Conservation (phyloP, 192 early-diverging fungal species). For the Spizellomyces punctatus region DNA sequence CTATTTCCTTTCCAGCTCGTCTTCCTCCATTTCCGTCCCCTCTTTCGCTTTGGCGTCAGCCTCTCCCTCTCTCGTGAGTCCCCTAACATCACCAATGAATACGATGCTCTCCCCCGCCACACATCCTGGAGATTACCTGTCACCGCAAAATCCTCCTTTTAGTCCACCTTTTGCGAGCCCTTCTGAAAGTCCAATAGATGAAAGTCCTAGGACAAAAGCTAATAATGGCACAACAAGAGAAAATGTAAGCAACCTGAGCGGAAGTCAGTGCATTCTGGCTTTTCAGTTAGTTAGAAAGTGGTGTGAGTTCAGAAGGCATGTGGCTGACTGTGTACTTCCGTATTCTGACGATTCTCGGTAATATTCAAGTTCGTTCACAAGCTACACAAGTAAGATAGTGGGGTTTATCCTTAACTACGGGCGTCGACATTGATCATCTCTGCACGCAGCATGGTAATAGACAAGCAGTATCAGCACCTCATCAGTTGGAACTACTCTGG, state of each 20-base stretch:
- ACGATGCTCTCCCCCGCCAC: neutral
- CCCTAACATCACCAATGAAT: neutral
- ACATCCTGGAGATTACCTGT: neutral
- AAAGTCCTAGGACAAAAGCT: conserved; percentile 12
- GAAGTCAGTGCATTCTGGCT: neutral
- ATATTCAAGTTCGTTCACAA: conserved; percentile 59
- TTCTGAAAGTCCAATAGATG: conserved; percentile 1
- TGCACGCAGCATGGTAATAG: conserved; percentile 70
- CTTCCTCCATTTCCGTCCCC: neutral
- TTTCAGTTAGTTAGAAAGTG: conserved; percentile 1
- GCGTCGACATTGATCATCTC: neutral
- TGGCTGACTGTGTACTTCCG: too few relatives aligned
- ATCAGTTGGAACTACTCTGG: conserved; percentile 90
- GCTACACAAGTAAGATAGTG: conserved; percentile 44
- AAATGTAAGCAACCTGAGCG: conserved; percentile 10
- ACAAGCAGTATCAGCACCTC: conserved; percentile 82
- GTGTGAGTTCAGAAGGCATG: neutral
- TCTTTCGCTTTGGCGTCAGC: neutral
- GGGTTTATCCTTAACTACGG: neutral
- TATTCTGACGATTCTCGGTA: too few relatives aligned
- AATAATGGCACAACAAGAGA: conserved; percentile 20
- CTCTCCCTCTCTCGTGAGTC: neutral
- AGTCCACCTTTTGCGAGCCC: conserved; percentile 6
- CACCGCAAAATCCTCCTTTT: neutral
- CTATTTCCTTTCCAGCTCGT: neutral